Percentiles rank a stretch among this genome's conserved stretches.
Evolutionary conservation across 1,139 yeast species (phyloP).

Genomic region (Nadsonia starkeyi-henricii): DNA sequence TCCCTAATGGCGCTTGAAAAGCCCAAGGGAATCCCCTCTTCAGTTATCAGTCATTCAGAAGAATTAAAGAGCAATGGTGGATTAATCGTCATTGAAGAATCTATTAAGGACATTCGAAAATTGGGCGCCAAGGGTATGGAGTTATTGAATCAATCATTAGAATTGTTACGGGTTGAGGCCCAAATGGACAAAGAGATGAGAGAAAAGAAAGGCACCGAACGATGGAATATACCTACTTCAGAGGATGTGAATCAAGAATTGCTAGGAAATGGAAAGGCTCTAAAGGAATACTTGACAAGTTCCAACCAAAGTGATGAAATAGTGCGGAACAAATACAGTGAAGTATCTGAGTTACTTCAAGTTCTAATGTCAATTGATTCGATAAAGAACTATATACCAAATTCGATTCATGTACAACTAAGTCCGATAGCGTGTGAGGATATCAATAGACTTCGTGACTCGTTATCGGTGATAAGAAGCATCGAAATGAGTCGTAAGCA

Average conservation of each 20-base stretch:
- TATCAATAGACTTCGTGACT: slow-evolving; percentile 32
- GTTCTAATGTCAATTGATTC: slow-evolving; percentile 31
- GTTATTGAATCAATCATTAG: slow-evolving; percentile 32
- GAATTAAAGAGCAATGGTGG: slow-evolving; percentile 49
- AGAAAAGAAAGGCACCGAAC: slow-evolving; percentile 32
- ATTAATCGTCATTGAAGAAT: slow-evolving; percentile 26
- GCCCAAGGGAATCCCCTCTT: slow-evolving; percentile 50
- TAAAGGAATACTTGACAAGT: slow-evolving; percentile 38
- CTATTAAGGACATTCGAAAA: slow-evolving; percentile 33
- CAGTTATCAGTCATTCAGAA: slow-evolving; percentile 40
- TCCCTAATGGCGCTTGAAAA: slow-evolving; percentile 48
- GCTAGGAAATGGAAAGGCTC: slow-evolving; percentile 28
- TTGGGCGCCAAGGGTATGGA: slow-evolving; percentile 31
- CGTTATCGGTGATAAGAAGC: slow-evolving; percentile 20
- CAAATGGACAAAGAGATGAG: slow-evolving; percentile 41
- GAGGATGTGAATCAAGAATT: slow-evolving; percentile 20
- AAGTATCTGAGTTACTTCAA: slow-evolving; percentile 31
- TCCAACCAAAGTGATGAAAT: slow-evolving; percentile 51
- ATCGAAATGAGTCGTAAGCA: slow-evolving; percentile 12
- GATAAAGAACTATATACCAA: slow-evolving; percentile 38
- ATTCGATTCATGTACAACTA: slow-evolving; percentile 29
- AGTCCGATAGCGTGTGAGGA: slow-evolving; percentile 28
- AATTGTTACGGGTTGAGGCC: slow-evolving; percentile 31
- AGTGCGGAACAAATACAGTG: slow-evolving; percentile 32
- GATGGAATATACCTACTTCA: slow-evolving; percentile 30